Base-by-base conservation (phyloP, 225 moss, liverwort and hornwort species). In the Physcomitrellopsis africana region DNA sequence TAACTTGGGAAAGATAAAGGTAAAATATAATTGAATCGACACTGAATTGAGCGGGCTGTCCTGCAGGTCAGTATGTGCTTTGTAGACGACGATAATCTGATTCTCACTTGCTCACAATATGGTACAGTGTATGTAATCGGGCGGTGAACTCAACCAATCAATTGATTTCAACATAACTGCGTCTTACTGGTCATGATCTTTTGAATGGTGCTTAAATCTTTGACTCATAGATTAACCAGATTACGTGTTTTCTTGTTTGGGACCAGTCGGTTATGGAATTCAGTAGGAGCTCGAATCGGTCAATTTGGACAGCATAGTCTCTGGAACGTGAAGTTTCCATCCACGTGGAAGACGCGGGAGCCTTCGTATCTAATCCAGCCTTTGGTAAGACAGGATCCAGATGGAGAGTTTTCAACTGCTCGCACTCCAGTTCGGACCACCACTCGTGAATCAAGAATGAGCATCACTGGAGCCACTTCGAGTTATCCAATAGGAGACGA, bases 291-390 rank as follows among this genome's bases (percentile, higher is more conserved):
- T 53, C 85, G 86, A 59, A 79, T 94, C 15, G 94, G 94, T 19
- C 92, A 94, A 56, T 94, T 94, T 81, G 94, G 94, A n/a, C 94
- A 92, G 32, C 86, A 85, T 17, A 77, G 74, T 16, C 74, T 86
- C 29, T 94, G 94, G 94, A 83, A 92, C 76, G 17, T 94, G 3
- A 79, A 81, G 37, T 66, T 74, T 15, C 72, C 84, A 8, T 76
- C 74, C 1, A 82, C 86, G 0, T 94, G 94, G 94, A 89, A 77
- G 64, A 69, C 83, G n/a, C 81, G 86, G 51, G 92, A 92, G 19
- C 84, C 90, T 26, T 92, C 92, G 3, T 94, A 92, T 27, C 70
- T 92, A 48, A 84, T 92, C 19, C 94, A 90, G 22, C 84, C 94
- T n/a, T 58, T 94, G 26, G 9, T 81, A 15, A 70, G 81, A 46